Evolutionary conservation across 306 rosid genomes (phyloP), one percentile per base, ranked within the genome.

Genomic region (Begonia loranthoides): DNA sequence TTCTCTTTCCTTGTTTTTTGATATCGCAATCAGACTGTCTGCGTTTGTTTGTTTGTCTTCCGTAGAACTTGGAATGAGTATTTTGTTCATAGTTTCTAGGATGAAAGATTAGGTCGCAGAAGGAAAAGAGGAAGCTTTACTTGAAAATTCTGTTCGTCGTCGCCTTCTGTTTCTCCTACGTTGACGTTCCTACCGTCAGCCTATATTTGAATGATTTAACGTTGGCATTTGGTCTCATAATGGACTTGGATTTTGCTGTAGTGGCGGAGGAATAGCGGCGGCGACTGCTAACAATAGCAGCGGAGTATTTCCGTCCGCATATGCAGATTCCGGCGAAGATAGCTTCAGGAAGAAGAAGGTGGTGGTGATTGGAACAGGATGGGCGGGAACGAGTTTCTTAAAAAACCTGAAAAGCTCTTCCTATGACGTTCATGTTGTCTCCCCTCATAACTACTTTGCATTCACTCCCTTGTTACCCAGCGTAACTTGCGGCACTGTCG

Each of bases 391-490:
- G 1, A 87, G 88, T 70, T 87, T 87, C 60, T 13, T 82, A 72
- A 87, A 76, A 76, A 79, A 75, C 69, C 56, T 87, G 13, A 62
- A 77, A 17, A 68, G 58, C 49, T 73, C 78, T 0, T 57, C 61
- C 50, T 87, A 79, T 43, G 93, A 86, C 21, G 81, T 82, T 52
- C 76, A 82, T 52, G 86, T 87, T n/a, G 61, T 82, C 15, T 79
- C 95, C 15, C 95, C 95, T 43, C 85, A 87, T 14, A 87, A 82
- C 48, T 87, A 79, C 46, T 87, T 82, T 54, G 80, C 92, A 13
- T 86, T 86, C 69, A 86, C 95, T 57, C 93, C 95, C 64, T 60
- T 86, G 74, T 70, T 86, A 9, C 88, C 93, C 12, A 86, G 93
- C 70, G 83, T 82, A 36, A 86, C 95, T 1, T 74, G 87, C 48